Conservation (phyloP, 2,329 filamentous ascomycete species). For the Simplicillium sp. region DNA sequence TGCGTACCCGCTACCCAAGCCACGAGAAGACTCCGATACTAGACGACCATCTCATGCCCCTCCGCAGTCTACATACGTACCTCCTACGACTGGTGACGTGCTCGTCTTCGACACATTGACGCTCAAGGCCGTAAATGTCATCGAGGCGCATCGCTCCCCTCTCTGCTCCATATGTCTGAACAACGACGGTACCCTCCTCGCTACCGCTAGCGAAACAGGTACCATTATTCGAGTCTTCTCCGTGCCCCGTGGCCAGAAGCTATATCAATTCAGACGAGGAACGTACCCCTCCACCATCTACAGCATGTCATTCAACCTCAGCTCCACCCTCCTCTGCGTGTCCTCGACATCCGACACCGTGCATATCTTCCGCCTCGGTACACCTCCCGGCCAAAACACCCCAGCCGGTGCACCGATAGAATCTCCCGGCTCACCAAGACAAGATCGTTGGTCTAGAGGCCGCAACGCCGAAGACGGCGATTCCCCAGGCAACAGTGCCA, state of each 20-base stretch:
- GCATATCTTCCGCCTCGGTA: constrained; percentile 80
- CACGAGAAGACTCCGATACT: constrained; percentile 49
- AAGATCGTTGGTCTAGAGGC: constrained; percentile 43
- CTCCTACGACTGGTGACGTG: constrained; percentile 83
- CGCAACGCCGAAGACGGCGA: constrained; percentile 39
- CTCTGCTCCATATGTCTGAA: constrained; percentile 87
- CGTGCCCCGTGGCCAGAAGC: constrained; percentile 79
- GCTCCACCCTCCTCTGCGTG: constrained; percentile 85
- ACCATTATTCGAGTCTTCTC: constrained; percentile 96
- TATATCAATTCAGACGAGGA: constrained; percentile 91
- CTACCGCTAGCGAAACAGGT: constrained; percentile 93
- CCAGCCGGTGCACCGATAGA: constrained; percentile 26
- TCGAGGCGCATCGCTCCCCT: constrained; percentile 89
- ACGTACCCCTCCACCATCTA: constrained; percentile 95
- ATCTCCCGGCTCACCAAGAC: constrained; percentile 28
- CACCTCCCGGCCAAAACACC: constrained; percentile 29
- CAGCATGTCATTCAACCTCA: constrained; percentile 97
- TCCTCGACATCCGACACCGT: constrained; percentile 95
- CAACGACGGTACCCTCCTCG: constrained; percentile 81
- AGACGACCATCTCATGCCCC: constrained; percentile 72
- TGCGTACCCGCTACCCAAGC: constrained; percentile 79
- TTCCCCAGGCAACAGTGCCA: constrained; percentile 32
- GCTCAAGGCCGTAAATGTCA: constrained; percentile 86
- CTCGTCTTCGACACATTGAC: constrained; percentile 86
- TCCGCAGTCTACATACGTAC: constrained; percentile 65